These are phyloP conservation scores for Fusarium pseudoanthophilum DNA, from an alignment of 2,329 filamentous ascomycete species.

Conservation along the genomic window DNA sequence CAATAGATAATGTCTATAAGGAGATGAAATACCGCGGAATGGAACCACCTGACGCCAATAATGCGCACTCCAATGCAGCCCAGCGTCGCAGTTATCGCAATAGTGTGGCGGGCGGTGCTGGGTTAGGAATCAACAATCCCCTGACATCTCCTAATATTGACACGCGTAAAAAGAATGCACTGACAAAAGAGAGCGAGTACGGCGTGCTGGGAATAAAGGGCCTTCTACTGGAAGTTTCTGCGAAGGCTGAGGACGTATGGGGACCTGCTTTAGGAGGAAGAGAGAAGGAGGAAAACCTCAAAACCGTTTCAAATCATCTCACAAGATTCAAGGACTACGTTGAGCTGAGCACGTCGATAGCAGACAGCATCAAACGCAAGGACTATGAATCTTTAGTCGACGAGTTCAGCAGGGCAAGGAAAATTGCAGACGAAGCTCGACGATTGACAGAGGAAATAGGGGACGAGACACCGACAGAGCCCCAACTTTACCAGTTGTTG, in stretches of 20 bases:
- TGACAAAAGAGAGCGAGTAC: conserved; percentile 92
- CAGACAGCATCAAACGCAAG: conserved; percentile 87
- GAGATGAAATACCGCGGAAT: conserved; percentile 87
- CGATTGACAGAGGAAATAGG: conserved; percentile 69
- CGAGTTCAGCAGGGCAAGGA: conserved; percentile 85
- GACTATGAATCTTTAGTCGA: conserved; percentile 91
- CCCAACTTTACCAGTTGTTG: conserved; percentile 86
- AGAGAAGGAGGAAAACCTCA: conserved; percentile 89
- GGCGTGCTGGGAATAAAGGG: conserved; percentile 88
- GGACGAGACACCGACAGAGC: conserved; percentile 73
- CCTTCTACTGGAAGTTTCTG: conserved; percentile 87
- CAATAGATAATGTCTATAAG: conserved; percentile 97
- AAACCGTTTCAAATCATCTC: conserved; percentile 78
- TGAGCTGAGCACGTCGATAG: conserved; percentile 79
- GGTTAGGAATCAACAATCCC: conserved; percentile 52
- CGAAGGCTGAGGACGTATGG: conserved; percentile 98
- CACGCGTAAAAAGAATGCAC: conserved; percentile 83
- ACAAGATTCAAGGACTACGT: conserved; percentile 85
- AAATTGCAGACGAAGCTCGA: conserved; percentile 81
- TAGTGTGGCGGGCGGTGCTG: conserved; percentile 53
- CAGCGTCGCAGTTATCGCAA: conserved; percentile 75
- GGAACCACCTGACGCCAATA: conserved; percentile 59
- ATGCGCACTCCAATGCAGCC: conserved; percentile 66
- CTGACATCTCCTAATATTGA: conserved; percentile 58
- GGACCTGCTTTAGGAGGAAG: conserved; percentile 90